phyloP scores from a whole-genome alignment of 225 moss, liverwort and hornwort genomes.

The Anthoceros angustus region DNA sequence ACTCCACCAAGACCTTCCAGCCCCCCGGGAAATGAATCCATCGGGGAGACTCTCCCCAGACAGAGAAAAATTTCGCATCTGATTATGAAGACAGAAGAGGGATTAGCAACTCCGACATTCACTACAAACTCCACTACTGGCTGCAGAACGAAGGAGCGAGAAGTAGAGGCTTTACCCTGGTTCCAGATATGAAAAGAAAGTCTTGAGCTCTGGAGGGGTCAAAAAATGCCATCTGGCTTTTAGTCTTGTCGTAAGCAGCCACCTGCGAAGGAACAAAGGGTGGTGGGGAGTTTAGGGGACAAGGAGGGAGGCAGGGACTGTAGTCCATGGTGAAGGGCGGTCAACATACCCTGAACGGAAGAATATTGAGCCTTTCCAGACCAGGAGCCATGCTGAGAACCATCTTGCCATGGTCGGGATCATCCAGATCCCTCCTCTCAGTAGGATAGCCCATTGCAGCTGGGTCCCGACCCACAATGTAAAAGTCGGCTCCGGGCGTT shows the following conservation, averaged over 20 bases:
- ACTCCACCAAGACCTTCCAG: slow-evolving; percentile 87
- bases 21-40: slow-evolving; percentile 93
- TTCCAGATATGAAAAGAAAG: slow-evolving; percentile 94
- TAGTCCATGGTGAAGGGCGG: background rate
- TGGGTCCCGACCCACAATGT: slow-evolving; percentile 86
- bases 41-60: slow-evolving; percentile 55
- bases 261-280: slow-evolving; percentile 29
- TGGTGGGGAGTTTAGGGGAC: background rate
- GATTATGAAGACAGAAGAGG: slow-evolving; percentile 1
- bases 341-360: slow-evolving; percentile 72
- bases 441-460: slow-evolving; percentile 92
- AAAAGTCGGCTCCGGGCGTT: slow-evolving; percentile 86
- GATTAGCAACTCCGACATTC: background rate
- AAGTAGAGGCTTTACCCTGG: slow-evolving; percentile 37
- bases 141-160: background rate
- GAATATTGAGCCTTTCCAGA: slow-evolving; percentile 65
- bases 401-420: slow-evolving; percentile 77
- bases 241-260: slow-evolving; percentile 87
- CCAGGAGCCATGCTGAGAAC: slow-evolving; percentile 88
- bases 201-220: slow-evolving; percentile 69
- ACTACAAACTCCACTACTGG: background rate
- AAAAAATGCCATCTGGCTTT: slow-evolving; percentile 81
- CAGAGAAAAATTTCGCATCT: slow-evolving; percentile 92
- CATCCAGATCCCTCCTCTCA: slow-evolving; percentile 63
- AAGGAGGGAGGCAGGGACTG: background rate